Conservation (phyloP, 2,329 filamentous ascomycete species). For the Claviceps quebecensis region DNA sequence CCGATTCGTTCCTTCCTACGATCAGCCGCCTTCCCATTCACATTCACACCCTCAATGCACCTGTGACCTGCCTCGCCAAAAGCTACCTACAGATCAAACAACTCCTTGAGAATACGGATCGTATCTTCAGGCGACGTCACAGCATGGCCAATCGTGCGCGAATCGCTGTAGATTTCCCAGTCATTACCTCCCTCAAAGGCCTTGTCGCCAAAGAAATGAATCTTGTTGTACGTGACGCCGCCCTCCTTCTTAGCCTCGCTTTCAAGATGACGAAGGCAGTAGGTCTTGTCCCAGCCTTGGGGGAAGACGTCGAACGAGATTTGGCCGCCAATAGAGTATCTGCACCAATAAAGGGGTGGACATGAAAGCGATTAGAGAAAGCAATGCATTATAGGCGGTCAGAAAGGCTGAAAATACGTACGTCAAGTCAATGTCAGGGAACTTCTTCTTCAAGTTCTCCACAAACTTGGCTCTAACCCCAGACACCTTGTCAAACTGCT, state of each 20-base stretch:
- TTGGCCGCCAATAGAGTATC: conserved; percentile 88
- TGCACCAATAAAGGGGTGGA: conserved; percentile 17
- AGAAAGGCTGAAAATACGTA: conserved; percentile 19
- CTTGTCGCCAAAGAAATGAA: conserved; percentile 99
- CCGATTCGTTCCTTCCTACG: not conserved
- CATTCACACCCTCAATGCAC: not conserved
- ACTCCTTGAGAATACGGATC: conserved; percentile 60
- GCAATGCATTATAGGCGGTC: not conserved
- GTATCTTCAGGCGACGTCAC: conserved; percentile 77
- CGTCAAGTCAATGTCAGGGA: conserved; percentile 73
- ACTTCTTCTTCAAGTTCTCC: conserved; percentile 60
- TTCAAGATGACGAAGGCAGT: conserved; percentile 81
- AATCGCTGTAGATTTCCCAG: conserved; percentile 80
- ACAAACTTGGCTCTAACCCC: conserved; percentile 68
- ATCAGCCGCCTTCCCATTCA: not conserved
- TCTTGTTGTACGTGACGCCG: conserved; percentile 65
- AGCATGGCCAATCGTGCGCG: conserved; percentile 69
- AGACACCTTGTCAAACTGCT: conserved; percentile 66
- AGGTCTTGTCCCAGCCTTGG: conserved; percentile 95
- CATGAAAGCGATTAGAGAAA: no score
- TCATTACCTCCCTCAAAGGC: conserved; percentile 83
- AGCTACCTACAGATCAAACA: conserved; percentile 51
- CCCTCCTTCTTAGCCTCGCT: conserved; percentile 56
- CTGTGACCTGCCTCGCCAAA: not conserved
- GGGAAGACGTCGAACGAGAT: conserved; percentile 99